Conservation (phyloP, 202 grass and related monocot species). For the Elaeis oleifera region DNA sequence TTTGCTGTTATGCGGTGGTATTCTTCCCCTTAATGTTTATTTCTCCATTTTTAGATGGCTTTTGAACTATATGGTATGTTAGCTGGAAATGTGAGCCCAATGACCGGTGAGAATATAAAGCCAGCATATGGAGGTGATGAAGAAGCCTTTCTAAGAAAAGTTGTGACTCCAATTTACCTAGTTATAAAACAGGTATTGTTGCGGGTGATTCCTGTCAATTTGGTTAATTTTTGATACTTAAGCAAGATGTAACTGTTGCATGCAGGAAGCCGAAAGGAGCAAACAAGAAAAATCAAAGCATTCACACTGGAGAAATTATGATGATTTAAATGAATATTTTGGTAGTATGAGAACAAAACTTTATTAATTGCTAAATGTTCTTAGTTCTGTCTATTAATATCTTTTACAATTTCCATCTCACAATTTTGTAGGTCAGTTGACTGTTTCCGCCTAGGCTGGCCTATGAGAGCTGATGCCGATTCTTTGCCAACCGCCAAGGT, state of each 20-base stretch:
- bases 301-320: slow-evolving; percentile 93
- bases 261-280: slow-evolving; percentile 78
- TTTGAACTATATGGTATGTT: slow-evolving; percentile 95
- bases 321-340: slow-evolving; percentile 95
- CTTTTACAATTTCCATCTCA: not conserved
- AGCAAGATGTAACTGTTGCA: slow-evolving; percentile 14
- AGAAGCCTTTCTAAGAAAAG: slow-evolving; percentile 81
- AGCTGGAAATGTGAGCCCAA: slow-evolving; percentile 83
- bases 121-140: slow-evolving; percentile 74
- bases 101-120: slow-evolving; percentile 87
- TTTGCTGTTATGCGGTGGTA: not conserved
- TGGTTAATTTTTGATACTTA: not conserved
- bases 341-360: slow-evolving; percentile 32
- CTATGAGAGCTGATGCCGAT: slow-evolving; percentile 84
- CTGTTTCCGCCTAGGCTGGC: slow-evolving; percentile 90
- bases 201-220: not conserved
- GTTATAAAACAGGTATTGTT: slow-evolving; percentile 54
- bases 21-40: slow-evolving; percentile 2
- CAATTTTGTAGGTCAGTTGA: slow-evolving; percentile 53
- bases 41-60: slow-evolving; percentile 61
- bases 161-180: slow-evolving; percentile 85
- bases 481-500: slow-evolving; percentile 47
- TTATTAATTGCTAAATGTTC: not conserved
- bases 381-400: not conserved
- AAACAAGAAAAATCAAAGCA: slow-evolving; percentile 76